These are phyloP conservation scores for Moricandia moricandioides DNA, from an alignment of 345 rosid genomes.

Conservation along the genomic window DNA sequence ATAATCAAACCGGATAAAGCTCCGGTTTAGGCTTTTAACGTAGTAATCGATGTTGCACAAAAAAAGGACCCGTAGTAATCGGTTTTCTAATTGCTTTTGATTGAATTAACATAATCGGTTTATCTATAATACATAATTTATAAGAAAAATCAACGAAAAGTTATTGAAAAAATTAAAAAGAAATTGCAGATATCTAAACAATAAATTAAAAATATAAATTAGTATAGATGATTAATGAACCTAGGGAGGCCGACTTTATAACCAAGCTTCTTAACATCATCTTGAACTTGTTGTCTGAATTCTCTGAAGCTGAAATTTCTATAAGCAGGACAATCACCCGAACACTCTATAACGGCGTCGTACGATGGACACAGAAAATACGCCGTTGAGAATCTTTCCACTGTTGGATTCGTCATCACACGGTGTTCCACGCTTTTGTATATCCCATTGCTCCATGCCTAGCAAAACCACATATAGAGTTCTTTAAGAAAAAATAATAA, in stretches of 20 bases:
- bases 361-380: slow-evolving; percentile 85
- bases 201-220: background rate
- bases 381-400: slow-evolving; percentile 83
- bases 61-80: background rate
- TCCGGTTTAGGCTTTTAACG: background rate
- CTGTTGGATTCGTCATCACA: slow-evolving; percentile 63
- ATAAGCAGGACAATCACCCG: slow-evolving; percentile 48
- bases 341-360: slow-evolving; percentile 63
- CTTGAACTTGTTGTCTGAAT: slow-evolving; percentile 71
- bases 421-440: slow-evolving; percentile 87
- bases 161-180: background rate
- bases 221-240: slow-evolving; percentile 47
- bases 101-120: background rate
- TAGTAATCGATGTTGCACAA: no score
- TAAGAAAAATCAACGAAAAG: background rate
- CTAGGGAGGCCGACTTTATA: slow-evolving; percentile 80
- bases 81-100: no score
- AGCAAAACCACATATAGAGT: background rate
- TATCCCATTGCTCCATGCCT: slow-evolving; percentile 95
- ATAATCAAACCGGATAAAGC: background rate
- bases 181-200: background rate
- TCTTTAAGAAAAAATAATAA: background rate
- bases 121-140: background rate
- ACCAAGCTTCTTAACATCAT: slow-evolving; percentile 73
- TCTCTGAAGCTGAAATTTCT: slow-evolving; percentile 70